A percentile compares a stretch with the other conserved stretches of the same genome.
These are phyloP conservation scores for Thelonectria blattea DNA, from an alignment of 2,329 filamentous ascomycete genomes.

Conservation along the genomic window DNA sequence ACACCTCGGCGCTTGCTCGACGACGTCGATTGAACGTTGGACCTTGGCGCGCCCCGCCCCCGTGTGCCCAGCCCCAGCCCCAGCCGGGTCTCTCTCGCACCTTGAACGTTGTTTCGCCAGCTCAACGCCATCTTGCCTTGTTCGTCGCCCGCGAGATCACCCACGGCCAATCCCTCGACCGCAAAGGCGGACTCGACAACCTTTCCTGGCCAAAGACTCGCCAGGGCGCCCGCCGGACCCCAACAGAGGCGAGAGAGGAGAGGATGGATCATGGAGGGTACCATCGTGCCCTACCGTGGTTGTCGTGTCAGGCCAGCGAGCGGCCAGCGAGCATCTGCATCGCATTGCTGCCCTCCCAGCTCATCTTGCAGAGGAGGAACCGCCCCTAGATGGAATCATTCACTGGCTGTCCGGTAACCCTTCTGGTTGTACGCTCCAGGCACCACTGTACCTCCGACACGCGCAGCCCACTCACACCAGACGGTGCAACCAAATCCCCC, in stretches of 20 bases:
- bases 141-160: slow-evolving; percentile 13
- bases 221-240: slow-evolving; percentile 1
- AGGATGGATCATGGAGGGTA: slow-evolving; percentile 18
- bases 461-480: slow-evolving; percentile 8
- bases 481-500: slow-evolving; percentile 32
- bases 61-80: slow-evolving; percentile 25
- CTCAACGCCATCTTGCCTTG: slow-evolving; percentile 13
- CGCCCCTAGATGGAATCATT: neutral
- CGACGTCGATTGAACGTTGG: slow-evolving; percentile 42
- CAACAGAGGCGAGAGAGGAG: neutral
- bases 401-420: slow-evolving; percentile 11
- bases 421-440: slow-evolving; percentile 11
- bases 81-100: slow-evolving; percentile 33
- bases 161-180: slow-evolving; percentile 7
- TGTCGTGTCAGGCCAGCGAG: slow-evolving; percentile 23
- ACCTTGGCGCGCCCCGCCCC: slow-evolving; percentile 37
- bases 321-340: slow-evolving; percentile 24
- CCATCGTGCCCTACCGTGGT: slow-evolving; percentile 15
- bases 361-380: slow-evolving; percentile 13
- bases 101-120: slow-evolving; percentile 23
- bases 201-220: slow-evolving; percentile 7
- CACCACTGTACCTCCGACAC: slow-evolving; percentile 1
- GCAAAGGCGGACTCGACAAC: slow-evolving; percentile 7
- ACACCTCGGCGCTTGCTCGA: slow-evolving; percentile 43
- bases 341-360: slow-evolving; percentile 23